Percentiles rank a stretch among this genome's conserved stretches.
Evolutionary conservation across 352 stramenopile genomes (phyloP).

Genomic region (Phytopythium helicoides): DNA sequence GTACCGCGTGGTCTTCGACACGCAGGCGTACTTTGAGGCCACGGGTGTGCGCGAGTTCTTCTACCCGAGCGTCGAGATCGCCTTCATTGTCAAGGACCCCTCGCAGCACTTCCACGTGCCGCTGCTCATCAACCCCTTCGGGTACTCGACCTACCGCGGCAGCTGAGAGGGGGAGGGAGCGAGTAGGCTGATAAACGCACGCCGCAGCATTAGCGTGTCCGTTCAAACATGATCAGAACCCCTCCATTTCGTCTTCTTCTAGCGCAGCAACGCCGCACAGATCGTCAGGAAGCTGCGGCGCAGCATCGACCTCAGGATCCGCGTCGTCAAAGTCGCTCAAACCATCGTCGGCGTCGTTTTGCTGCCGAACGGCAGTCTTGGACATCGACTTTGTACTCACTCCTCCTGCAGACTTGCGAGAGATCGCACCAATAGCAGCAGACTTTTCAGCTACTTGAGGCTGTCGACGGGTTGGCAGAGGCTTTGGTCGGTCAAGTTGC

Average conservation of each 20-base stretch:
- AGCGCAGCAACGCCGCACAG: conserved; percentile 21
- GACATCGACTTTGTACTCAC: neutral
- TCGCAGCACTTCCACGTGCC: conserved; percentile 88
- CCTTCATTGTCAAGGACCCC: conserved; percentile 72
- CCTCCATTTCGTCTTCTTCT: conserved; percentile 12
- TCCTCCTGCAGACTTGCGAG: neutral
- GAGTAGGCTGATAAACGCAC: no score
- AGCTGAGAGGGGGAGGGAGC: conserved; percentile 32
- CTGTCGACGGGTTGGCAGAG: neutral
- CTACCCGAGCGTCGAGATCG: conserved; percentile 83
- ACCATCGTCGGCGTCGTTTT: neutral
- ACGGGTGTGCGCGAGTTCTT: conserved; percentile 71
- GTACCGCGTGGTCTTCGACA: conserved; percentile 86
- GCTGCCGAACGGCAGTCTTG: neutral
- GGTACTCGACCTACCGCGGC: conserved; percentile 88
- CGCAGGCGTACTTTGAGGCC: conserved; percentile 75
- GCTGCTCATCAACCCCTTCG: conserved; percentile 88
- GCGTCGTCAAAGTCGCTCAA: conserved; percentile 62
- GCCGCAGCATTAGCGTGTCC: no score
- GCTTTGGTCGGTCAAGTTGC: neutral
- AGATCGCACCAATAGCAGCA: neutral
- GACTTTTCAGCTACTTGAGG: neutral
- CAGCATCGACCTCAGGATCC: conserved; percentile 56
- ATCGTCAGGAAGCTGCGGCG: conserved; percentile 44
- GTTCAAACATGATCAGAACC: no score